Conservation (phyloP, 23 red algal genomes). For the Gracilaria domingensis region DNA sequence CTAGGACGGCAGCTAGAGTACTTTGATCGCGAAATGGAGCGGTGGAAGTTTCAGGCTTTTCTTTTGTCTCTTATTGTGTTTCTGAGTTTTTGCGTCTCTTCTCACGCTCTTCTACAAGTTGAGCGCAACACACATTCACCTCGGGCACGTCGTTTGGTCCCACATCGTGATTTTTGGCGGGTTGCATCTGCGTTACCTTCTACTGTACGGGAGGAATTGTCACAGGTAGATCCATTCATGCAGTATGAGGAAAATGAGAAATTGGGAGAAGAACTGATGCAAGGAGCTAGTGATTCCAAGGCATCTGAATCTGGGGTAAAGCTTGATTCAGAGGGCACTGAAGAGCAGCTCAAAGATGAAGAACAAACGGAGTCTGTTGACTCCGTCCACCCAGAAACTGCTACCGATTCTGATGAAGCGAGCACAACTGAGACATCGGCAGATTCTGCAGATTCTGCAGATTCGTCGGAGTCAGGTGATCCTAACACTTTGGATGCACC, state of each 20-base stretch:
- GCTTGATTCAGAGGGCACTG: neutral
- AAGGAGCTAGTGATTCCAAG: neutral
- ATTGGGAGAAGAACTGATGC: neutral
- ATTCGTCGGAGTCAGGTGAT: neutral
- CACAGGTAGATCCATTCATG: neutral
- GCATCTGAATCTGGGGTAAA: neutral
- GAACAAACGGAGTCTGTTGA: neutral
- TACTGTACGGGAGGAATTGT: neutral
- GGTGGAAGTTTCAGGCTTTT: neutral
- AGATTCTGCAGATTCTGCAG: too few species aligned
- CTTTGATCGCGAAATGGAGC: neutral
- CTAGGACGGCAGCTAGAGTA: neutral
- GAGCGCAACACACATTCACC: neutral
- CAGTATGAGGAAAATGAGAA: neutral
- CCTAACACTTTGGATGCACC: too few species aligned
- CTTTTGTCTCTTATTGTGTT: neutral
- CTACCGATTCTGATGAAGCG: too few species aligned
- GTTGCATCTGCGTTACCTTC: neutral
- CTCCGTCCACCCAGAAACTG: neutral
- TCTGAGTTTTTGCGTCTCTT: neutral
- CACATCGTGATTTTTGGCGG: neutral
- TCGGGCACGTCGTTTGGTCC: neutral
- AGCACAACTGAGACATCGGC: too few species aligned
- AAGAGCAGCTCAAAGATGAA: neutral
- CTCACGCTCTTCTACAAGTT: neutral